These are phyloP conservation scores for Takashimella tepidaria DNA, from an alignment of 1,284 basidiomycete genomes.

Conservation along the genomic window DNA sequence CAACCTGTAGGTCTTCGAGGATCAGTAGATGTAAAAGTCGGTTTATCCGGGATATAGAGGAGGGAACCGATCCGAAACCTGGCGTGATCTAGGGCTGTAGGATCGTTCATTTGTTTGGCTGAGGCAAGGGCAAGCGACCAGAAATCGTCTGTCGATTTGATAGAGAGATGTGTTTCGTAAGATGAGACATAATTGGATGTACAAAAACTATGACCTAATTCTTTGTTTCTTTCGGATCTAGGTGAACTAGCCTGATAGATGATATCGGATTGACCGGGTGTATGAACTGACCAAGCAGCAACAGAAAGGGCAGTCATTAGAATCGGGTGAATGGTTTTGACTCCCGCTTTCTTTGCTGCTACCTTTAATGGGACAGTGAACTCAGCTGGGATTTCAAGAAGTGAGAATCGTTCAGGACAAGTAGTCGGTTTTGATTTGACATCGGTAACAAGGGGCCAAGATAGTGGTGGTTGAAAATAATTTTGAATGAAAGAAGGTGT, in stretches of 20 bases:
- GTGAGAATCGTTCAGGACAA: background rate
- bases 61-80: background rate
- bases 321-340: conserved; percentile 34
- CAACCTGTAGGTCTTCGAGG: conserved; percentile 30
- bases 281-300: conserved; percentile 22
- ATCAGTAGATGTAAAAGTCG: conserved; percentile 17
- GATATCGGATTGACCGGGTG: background rate
- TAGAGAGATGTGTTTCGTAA: conserved; percentile 8
- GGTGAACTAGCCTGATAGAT: conserved; percentile 16
- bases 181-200: conserved; percentile 33
- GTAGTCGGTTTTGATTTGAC: background rate
- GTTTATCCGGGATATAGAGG: conserved; percentile 4
- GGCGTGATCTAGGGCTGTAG: background rate
- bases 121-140: conserved; percentile 19
- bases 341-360: conserved; percentile 16
- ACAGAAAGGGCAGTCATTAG: conserved; percentile 25
- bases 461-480: background rate
- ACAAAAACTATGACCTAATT: conserved; percentile 22
- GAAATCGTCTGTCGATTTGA: conserved; percentile 14
- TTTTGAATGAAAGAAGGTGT: background rate
- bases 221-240: conserved; percentile 22
- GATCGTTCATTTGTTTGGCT: conserved; percentile 6
- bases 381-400: conserved; percentile 13
- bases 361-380: conserved; percentile 19
- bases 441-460: background rate